Percentiles rank a stretch among this genome's conserved stretches.
Conservation (phyloP, 2,329 filamentous ascomycete species). For the Ascochyta rabiei region DNA sequence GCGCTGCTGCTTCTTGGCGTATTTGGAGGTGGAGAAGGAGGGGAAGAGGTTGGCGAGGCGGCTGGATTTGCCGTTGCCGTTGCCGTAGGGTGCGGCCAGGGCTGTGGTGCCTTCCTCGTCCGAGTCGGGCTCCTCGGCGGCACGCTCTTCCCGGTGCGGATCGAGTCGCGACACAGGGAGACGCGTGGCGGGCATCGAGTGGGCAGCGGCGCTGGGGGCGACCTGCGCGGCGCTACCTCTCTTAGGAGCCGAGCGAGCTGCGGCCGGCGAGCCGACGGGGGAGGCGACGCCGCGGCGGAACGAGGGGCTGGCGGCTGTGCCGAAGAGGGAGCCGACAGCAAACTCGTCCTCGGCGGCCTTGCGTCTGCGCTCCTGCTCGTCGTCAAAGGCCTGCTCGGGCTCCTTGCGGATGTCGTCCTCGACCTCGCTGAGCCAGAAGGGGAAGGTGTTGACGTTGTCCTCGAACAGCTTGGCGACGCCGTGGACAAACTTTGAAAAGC, state of each 20-base stretch:
- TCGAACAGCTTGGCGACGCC: constrained; percentile 92
- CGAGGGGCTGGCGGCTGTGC: constrained; percentile 50
- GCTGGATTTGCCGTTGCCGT: constrained; percentile 56
- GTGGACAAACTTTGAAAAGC: constrained; percentile 97
- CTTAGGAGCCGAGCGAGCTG: constrained; percentile 31
- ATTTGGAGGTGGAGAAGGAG: constrained; percentile 77
- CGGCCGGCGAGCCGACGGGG: constrained; percentile 67
- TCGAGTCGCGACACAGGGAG: constrained; percentile 24
- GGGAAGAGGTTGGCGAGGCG: constrained; percentile 75
- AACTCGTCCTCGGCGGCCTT: constrained; percentile 85
- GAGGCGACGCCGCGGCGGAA: constrained; percentile 66
- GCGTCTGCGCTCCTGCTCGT: constrained; percentile 83
- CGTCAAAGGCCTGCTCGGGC: constrained; percentile 86
- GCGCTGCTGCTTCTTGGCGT: constrained; percentile 58
- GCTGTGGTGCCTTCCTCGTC: constrained; percentile 55
- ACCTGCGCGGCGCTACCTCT: constrained; percentile 12
- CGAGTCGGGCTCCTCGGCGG: constrained; percentile 55
- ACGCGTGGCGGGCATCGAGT: constrained; percentile 26
- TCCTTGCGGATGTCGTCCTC: constrained; percentile 94
- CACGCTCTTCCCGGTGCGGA: constrained; percentile 41
- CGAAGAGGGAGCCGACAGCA: constrained; percentile 86
- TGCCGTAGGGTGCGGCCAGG: constrained; percentile 11
- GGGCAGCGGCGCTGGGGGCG: constrained; percentile 24
- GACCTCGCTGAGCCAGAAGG: constrained; percentile 92
- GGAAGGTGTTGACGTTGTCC: constrained; percentile 90